Conservation (phyloP, 345 rosid species). For the Eucalyptus albens region DNA sequence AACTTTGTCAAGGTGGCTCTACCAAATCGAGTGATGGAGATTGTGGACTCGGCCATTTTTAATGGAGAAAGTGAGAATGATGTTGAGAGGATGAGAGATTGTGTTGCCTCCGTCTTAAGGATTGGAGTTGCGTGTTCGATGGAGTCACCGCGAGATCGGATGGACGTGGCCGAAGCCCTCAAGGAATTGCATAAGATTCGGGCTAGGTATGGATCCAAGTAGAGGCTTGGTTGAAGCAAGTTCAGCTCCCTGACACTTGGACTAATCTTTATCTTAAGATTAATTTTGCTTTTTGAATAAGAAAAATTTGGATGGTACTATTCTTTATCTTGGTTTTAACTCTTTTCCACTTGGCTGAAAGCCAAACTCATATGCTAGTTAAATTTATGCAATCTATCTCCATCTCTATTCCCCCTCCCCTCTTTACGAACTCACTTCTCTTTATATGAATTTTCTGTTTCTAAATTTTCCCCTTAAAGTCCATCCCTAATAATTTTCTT, state of each 20-base stretch:
- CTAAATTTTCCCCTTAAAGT: not conserved
- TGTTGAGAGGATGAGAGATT: not conserved
- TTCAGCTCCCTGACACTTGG: too few species aligned
- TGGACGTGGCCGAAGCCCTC: not conserved
- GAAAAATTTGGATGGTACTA: not conserved
- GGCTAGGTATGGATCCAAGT: not conserved
- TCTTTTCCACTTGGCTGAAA: too few species aligned
- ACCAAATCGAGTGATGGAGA: rapidly evolving
- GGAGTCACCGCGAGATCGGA: not conserved
- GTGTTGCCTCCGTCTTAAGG: not conserved
- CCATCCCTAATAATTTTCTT: too few species aligned
- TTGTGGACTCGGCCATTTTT: not conserved
- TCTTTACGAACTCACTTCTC: too few species aligned
- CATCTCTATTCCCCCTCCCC: too few species aligned
- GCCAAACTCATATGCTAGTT: too few species aligned
- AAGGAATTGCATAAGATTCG: not conserved
- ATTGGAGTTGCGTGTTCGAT: not conserved
- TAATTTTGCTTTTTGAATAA: too few species aligned
- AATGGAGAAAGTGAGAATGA: not conserved
- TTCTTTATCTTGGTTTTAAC: too few species aligned
- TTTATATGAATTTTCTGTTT: too few species aligned
- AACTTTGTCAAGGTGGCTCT: too few species aligned
- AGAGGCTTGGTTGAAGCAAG: not conserved
- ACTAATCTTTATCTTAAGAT: too few species aligned
- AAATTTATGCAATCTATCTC: too few species aligned